Evolutionary conservation across 2,329 filamentous ascomycete species (phyloP).

Genomic region (Capronia americana): DNA sequence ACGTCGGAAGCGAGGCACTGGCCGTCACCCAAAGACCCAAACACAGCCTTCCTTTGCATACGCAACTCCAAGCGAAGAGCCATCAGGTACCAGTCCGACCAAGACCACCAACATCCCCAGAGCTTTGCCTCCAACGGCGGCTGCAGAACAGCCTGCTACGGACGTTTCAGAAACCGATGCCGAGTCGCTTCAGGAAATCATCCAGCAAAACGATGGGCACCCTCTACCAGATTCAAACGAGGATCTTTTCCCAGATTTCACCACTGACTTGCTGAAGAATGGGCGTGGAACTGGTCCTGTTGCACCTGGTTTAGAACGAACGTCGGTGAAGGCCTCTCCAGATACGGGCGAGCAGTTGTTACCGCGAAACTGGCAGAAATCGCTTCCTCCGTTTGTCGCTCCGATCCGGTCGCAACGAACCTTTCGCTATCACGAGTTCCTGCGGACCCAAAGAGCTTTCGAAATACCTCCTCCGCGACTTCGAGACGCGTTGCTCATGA

Average conservation of each 20-base stretch:
- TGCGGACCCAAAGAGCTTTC: conserved; percentile 76
- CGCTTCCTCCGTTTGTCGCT: conserved; percentile 68
- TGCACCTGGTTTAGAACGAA: not conserved
- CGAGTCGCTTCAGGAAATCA: not conserved
- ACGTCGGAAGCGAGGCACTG: not conserved
- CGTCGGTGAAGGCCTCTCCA: not conserved
- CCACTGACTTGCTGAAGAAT: conserved; percentile 6
- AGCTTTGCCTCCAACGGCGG: not conserved
- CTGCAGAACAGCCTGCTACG: not conserved
- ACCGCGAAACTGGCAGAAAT: not conserved
- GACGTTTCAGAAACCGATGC: not conserved
- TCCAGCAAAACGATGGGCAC: not conserved
- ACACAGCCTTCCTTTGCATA: not conserved
- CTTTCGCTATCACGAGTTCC: conserved; percentile 81
- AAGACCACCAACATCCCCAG: too few relatives aligned
- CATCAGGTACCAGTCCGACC: too few relatives aligned
- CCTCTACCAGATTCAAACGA: conserved; percentile 10
- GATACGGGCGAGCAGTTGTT: not conserved
- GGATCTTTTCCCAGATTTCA: conserved; percentile 27
- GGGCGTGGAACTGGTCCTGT: too few relatives aligned
- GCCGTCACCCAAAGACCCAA: not conserved
- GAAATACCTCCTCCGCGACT: conserved; percentile 72
- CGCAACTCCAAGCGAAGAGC: not conserved
- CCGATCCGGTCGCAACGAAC: conserved; percentile 77
- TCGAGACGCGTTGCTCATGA: conserved; percentile 78